Base-by-base conservation (phyloP, 2,329 filamentous ascomycete species). In the Aureobasidium sp. region DNA sequence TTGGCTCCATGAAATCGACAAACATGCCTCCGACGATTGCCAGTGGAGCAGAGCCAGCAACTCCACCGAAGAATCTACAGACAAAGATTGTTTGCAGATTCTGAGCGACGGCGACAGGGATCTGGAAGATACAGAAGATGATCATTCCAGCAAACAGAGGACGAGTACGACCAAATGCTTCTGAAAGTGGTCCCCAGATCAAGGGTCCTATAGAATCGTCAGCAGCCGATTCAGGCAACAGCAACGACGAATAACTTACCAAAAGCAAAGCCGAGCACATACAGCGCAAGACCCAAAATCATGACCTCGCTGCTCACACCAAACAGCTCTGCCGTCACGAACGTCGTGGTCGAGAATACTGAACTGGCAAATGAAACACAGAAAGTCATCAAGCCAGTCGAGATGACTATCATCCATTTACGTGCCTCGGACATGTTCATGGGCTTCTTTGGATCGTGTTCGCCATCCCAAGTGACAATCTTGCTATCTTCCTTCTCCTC, bases 121-220 rank as follows among this genome's bases (percentile, higher is more conserved):
- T 79, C 52, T 82, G 78, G 64, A 83, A 83, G 44, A 84, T 76
- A 2, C 75, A 73, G 64, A 83, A 83, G 36, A 77, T 63, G 22
- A 73, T 67, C 68, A 79, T 81, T 1, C 79, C 81, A 22, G 76
- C 66, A 67, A 82, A 78, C 1, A 84, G 69, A 3, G 81, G 81
- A 9, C 69, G 63, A 63, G 74, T 77, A 6, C 82, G 76, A 0
- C 82, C 82, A 64, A 78, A 82, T 2, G 80, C 73, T 70, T 88
- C 85, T 7, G 81, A 84, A 6, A 87, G 66, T 0, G 86, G 85
- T 0, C 84, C 84, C 75, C 70, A 79, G 37, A 64, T 27, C 15
- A 65, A 17, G n/a, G 62, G 64, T 14, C 62, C 64, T 52, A 9
- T 2, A 25, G 3, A 20, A 15, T 5, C 27, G 11, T 45, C 25